Conservation (phyloP, 164 flowering plant genomes). For the Saururus chinensis region DNA sequence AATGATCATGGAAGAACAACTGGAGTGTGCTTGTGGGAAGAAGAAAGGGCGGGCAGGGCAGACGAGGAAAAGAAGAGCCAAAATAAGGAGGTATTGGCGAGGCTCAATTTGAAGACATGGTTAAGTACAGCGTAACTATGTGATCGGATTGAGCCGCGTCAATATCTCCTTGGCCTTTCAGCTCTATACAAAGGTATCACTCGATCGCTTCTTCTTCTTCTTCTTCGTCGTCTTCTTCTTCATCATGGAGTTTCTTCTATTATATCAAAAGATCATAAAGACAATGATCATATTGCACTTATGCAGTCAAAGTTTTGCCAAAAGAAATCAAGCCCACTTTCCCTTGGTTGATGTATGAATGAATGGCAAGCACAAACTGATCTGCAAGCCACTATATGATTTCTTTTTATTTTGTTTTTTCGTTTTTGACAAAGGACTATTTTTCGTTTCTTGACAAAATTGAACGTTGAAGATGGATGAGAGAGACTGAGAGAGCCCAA, state of each 20-base stretch:
- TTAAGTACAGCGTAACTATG: slow-evolving; percentile 17
- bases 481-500: background rate
- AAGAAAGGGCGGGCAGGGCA: no score
- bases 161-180: slow-evolving; percentile 12
- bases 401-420: no score
- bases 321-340: no score
- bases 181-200: background rate
- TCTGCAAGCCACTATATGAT: background rate
- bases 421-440: background rate
- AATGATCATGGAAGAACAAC: background rate
- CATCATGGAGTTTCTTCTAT: background rate
- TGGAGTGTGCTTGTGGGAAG: background rate
- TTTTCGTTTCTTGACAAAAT: background rate
- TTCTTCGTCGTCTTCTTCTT: background rate
- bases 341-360: background rate
- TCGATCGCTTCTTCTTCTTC: no score
- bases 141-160: slow-evolving; percentile 30
- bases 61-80: background rate
- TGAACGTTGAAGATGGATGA: background rate
- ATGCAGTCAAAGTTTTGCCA: no score
- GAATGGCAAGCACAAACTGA: background rate
- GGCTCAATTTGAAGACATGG: slow-evolving; percentile 21
- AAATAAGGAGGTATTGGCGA: slow-evolving; percentile 14
- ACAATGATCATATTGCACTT: no score
- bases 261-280: no score